Conservation (phyloP, 257 asterid species). For the Eustoma russellianum region DNA sequence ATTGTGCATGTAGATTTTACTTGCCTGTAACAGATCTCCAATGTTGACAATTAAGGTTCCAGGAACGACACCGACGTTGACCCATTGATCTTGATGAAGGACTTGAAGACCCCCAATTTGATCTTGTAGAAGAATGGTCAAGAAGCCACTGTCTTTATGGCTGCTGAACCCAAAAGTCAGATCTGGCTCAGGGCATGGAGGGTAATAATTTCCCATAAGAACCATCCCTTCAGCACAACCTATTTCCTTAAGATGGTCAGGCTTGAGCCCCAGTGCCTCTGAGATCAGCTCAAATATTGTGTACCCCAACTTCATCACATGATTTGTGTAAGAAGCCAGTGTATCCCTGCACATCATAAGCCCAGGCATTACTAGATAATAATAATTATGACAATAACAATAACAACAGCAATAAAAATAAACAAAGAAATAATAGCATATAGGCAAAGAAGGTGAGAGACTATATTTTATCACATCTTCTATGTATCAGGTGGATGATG, state of each 20-base stretch:
- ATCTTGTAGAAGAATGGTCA: slow-evolving; percentile 13
- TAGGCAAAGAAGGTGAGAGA: too few species aligned
- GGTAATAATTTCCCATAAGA: slow-evolving; percentile 9
- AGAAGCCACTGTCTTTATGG: slow-evolving; percentile 10
- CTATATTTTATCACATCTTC: too few species aligned
- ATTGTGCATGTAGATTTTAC: neutral
- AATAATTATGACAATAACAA: too few species aligned
- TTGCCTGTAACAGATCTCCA: slow-evolving; percentile 18
- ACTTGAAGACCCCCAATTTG: slow-evolving; percentile 14
- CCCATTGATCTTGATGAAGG: slow-evolving; percentile 14
- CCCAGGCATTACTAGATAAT: too few species aligned
- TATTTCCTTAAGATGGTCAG: neutral
- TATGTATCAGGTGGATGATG: too few species aligned
- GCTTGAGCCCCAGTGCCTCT: slow-evolving; percentile 11
- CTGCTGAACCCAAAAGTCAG: slow-evolving; percentile 6
- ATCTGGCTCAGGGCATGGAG: slow-evolving; percentile 11
- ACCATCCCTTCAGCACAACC: slow-evolving; percentile 7
- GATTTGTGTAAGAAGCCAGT: neutral
- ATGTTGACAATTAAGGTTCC: slow-evolving; percentile 11
- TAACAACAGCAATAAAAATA: too few species aligned
- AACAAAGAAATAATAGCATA: too few species aligned
- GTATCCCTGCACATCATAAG: neutral
- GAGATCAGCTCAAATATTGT: slow-evolving; percentile 8
- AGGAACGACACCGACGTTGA: slow-evolving; percentile 6
- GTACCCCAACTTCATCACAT: slow-evolving; percentile 5